Base-by-base conservation (phyloP, 768 basidiomycete genomes). In the Calocera viscosa region DNA sequence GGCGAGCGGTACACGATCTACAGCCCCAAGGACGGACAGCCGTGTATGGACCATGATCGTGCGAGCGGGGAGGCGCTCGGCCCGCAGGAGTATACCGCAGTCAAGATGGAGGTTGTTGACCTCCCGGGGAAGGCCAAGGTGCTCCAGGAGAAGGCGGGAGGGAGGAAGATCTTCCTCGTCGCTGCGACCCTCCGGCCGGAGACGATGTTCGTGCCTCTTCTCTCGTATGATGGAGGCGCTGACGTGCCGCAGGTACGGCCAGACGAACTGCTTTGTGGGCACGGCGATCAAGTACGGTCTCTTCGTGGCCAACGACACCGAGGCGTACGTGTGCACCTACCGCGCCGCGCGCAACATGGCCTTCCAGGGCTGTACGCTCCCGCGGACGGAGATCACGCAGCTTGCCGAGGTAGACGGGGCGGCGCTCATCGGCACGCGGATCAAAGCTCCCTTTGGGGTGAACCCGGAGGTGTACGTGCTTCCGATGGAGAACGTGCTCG, bases 31-130 rank as follows among this genome's bases (percentile, higher is more conserved):
- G 96, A 99, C 71, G 94, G 94, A 1, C 96, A 98, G 74, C 95
- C 96, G 0, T 99, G 96, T 74, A 98, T 99, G 96, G 96, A 99
- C 77, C 96, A 99, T 78, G 96, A 99, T 76, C 89, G 96, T 67
- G 84, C 86, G 64, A 91, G 92, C 68, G 96, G 96, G 43, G 96
- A 99, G 77, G 95, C 88, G 60, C 80, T 93, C 66, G 92, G 91
- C 5, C 96, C 96, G 2, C 92, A 94, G 73, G 95, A 98, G 74
- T 98, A 98, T 78, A 91, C 94, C 22, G 89, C 81, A 22, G 77
- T 98, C 76, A 97, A 96, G 80, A 91, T 98, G 90, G 86, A 91
- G 76, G 93, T 98, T 1, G 78, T 86, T 16, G 80, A 90, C 68
- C 98, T 91, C 89, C 87, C 89, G 69, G 80, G 82, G 26, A 82